Evolutionary conservation across 495 filamentous ascomycete genomes (phyloP), one percentile per base, ranked within the genome.

Genomic region (Aspergillus conjunctus): DNA sequence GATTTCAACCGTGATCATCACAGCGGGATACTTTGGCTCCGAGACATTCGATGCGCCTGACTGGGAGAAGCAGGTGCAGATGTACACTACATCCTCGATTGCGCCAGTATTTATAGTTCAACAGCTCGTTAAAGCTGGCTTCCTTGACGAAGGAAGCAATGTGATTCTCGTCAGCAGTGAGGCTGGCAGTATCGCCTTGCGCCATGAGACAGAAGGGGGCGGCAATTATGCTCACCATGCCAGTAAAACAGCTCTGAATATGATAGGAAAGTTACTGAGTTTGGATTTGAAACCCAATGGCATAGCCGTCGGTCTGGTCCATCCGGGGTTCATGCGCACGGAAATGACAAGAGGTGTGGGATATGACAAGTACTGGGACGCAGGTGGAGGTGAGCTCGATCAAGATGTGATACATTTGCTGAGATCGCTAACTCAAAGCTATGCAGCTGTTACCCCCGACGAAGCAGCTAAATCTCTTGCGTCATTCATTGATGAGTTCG

Each of bases 281-380:
- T 69, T 89, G 61, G 88, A 91, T 68, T 70, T 91, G 20, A 86
- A 87, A 68, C 77, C 81, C 0, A 75, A 85, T 44, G 84, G 80
- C 0, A 79, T 91, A 51, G 79, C 86, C 2, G 83, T 91, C 9
- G 86, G 81, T 7, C 73, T 90, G 52, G 78, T 91, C 18, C 88
- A 91, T 70, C 88, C 88, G 4, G 87, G 88, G 0, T 90, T 90
- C 68, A 89, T 91, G 87, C 73, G 88, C 50, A 90, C 88, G 17
- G 85, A 90, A 65, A 88, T 90, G 86, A 90, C 87, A 7, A 83
- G 77, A 62, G 73, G 81, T 3, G 88, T 90, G 26, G 87, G 85
- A 10, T 90, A 89, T 66, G 88, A 91, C 66, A 82, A 88, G 66
- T 89, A 77, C 63, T 89, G 84, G 82, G 86, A 89, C 70, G 76